Conservation (phyloP, 169 alveolate genomes). For the Blepharisma undulans region DNA sequence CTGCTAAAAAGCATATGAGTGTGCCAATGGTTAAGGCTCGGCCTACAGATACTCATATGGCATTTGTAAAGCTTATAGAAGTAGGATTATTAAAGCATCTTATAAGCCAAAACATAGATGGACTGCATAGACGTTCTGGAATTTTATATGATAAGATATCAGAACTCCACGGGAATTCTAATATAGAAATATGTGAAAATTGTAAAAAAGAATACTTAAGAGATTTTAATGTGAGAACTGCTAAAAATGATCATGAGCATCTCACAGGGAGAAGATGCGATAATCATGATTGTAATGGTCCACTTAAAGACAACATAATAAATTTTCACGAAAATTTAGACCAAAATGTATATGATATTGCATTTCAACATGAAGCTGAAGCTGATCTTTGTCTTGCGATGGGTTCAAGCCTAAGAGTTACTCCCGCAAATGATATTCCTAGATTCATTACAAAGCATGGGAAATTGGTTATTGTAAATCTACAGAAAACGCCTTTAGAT, state of each 20-base stretch:
- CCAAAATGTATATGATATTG: slow-evolving; percentile 61
- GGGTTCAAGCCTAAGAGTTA: slow-evolving; percentile 81
- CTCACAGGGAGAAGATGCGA: slow-evolving; percentile 77
- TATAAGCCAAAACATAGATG: slow-evolving; percentile 79
- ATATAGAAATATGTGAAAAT: slow-evolving; percentile 72
- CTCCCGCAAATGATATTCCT: slow-evolving; percentile 86
- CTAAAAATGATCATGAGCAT: slow-evolving; percentile 71
- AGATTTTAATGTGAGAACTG: slow-evolving; percentile 76
- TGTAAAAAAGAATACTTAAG: slow-evolving; percentile 75
- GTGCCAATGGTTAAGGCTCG: slow-evolving; percentile 48
- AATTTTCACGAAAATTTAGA: slow-evolving; percentile 80
- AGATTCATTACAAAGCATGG: slow-evolving; percentile 51
- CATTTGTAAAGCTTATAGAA: slow-evolving; percentile 65
- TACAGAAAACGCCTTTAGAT: slow-evolving; percentile 74
- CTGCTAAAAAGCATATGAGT: not conserved
- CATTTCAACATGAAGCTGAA: slow-evolving; percentile 57
- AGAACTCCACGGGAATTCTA: slow-evolving; percentile 84
- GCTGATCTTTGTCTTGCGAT: slow-evolving; percentile 74
- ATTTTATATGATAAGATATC: slow-evolving; percentile 70
- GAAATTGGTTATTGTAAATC: slow-evolving; percentile 68
- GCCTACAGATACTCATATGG: slow-evolving; percentile 81
- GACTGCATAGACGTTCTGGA: slow-evolving; percentile 80
- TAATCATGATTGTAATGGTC: slow-evolving; percentile 76
- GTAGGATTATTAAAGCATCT: slow-evolving; percentile 67
- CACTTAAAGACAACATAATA: slow-evolving; percentile 71